Conservation (phyloP, 805 yeast species). For the Lipomyces chichibuensis region DNA sequence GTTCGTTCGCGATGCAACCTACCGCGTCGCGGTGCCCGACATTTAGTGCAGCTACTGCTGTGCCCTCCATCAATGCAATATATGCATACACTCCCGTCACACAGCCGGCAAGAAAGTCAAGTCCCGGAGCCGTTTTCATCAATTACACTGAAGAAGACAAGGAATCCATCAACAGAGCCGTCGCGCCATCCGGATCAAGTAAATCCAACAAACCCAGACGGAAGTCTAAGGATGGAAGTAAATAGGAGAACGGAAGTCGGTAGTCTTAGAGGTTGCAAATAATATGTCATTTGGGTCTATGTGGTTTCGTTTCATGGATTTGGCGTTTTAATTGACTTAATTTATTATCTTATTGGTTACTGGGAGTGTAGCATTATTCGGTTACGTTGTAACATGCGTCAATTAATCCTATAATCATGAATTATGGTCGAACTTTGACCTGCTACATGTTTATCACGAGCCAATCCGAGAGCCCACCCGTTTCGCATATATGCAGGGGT, state of each 20-base stretch:
- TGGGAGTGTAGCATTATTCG: too few relatives aligned
- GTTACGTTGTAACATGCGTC: too few relatives aligned
- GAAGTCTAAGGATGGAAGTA: not conserved
- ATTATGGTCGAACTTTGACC: too few relatives aligned
- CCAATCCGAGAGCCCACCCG: too few relatives aligned
- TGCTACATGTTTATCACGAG: too few relatives aligned
- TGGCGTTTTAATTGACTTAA: not conserved
- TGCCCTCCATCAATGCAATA: not conserved
- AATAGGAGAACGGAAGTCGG: not conserved
- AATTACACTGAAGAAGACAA: slow-evolving; percentile 8
- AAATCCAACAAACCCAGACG: slow-evolving; percentile 2
- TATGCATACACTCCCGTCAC: not conserved
- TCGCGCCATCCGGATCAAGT: slow-evolving; percentile 15
- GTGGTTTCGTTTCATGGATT: not conserved
- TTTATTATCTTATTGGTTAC: too few relatives aligned
- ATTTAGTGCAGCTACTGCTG: not conserved
- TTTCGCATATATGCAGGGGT: too few relatives aligned
- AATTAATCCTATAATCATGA: too few relatives aligned
- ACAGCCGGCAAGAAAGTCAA: not conserved
- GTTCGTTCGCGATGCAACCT: not conserved
- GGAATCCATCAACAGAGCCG: slow-evolving; percentile 12
- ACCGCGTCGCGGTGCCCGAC: not conserved
- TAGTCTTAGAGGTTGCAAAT: not conserved
- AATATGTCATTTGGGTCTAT: not conserved
- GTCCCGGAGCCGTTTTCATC: not conserved